Base-by-base conservation (phyloP, 441 rosid species). In the Populus hybrid region DNA sequence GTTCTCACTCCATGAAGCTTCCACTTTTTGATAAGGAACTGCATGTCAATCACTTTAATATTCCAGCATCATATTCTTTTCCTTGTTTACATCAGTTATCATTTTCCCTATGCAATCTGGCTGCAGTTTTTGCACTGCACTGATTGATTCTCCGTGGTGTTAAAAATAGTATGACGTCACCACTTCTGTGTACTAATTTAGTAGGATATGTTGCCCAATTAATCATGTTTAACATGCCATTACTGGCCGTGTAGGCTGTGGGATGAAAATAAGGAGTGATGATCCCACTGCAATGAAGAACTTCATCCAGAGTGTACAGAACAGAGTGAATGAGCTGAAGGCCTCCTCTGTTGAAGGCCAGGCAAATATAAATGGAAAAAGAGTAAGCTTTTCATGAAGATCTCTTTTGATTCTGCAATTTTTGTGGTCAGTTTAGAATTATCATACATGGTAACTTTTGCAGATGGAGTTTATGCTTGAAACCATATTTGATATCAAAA, bases 401-500 rank as follows among this genome's bases (percentile, higher is more conserved):
- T 72, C 34, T 35, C 19, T 42, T 40, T 64, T 74, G 28, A 63
- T 53, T 67, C n/a, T 76, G 68, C 30, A 68, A 19, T 63, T 75
- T 63, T 67, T 75, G 68, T 67, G 72, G 76, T 70, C 66, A 77
- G 11, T 23, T 76, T 75, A 2, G 14, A 66, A 53, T 5, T 72
- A 75, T 70, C 72, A 73, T 75, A 40, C 64, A 38, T 36, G 65
- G 73, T 69, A 71, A 72, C 40, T 76, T 59, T 64, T 78, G 70
- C 86, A 95, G 99, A 95, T 92, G 97, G 99, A 90, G 81, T 91
- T 89, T 80, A 91, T 95, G 98, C 97, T 95, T 73, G 95, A 94
- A 86, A 94, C 91, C 73, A 91, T 95, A 79, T 84, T 87, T 35
- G 97, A 95, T 73, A 91, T 95, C 68, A 94, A 95, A 86, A 95